Conservation (phyloP, 495 filamentous ascomycete species). For the Alectoria sarmentosa region DNA sequence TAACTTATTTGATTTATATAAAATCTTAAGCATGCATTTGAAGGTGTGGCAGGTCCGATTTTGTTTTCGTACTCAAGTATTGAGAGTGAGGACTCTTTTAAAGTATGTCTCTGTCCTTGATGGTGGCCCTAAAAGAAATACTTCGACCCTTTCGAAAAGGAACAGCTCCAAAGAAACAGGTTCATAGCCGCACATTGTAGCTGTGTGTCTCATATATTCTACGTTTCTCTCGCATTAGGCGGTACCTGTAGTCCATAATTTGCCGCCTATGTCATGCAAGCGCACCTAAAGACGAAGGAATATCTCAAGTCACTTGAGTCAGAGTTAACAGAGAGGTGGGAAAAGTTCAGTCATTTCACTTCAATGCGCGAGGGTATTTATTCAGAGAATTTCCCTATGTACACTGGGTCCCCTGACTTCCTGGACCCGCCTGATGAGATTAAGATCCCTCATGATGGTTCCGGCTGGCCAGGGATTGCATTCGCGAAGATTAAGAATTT, state of each 20-base stretch:
- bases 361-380: conserved; percentile 58
- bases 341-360: conserved; percentile 38
- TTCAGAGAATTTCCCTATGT: conserved; percentile 60
- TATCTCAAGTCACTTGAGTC: conserved; percentile 40
- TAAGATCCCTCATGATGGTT: conserved; percentile 43
- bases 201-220: conserved; percentile 58
- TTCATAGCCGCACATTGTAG: conserved; percentile 48
- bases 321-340: not conserved
- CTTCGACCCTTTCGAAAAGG: too few relatives aligned
- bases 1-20: too few relatives aligned
- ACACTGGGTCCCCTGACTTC: conserved; percentile 54
- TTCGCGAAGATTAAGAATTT: conserved; percentile 48
- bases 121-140: not conserved
- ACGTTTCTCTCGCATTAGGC: conserved; percentile 58
- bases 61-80: conserved; percentile 40
- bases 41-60: conserved; percentile 34
- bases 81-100: conserved; percentile 33
- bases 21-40: conserved; percentile 33
- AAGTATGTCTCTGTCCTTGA: conserved; percentile 22
- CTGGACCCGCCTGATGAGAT: conserved; percentile 30
- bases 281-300: conserved; percentile 56
- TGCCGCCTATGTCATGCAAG: conserved; percentile 57
- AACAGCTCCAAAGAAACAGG: conserved; percentile 21
- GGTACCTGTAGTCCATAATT: conserved; percentile 35
- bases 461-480: conserved; percentile 40